Percentiles rank a stretch among this genome's conserved stretches.
These are phyloP conservation scores for Ambrosiella xylebori DNA, from an alignment of 2,329 filamentous ascomycete genomes.

Conservation along the genomic window DNA sequence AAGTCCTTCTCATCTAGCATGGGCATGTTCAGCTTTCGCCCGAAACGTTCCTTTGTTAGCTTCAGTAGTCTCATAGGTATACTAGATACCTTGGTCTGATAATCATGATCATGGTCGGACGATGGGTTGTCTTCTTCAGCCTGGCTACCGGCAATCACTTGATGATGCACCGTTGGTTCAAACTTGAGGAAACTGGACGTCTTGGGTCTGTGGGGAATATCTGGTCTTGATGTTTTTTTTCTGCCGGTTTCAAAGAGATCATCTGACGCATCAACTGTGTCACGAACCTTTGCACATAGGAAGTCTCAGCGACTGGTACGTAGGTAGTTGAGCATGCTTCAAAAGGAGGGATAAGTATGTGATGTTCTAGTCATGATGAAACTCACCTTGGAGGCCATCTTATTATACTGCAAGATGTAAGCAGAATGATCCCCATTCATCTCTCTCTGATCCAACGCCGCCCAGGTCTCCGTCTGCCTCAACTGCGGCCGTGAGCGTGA, in stretches of 20 bases:
- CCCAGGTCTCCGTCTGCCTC: slow-evolving; percentile 12
- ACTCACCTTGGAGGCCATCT: slow-evolving; percentile 37
- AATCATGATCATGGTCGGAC: not conserved
- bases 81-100: not conserved
- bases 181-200: not conserved
- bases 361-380: not conserved
- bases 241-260: not conserved
- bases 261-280: not conserved
- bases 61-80: not conserved
- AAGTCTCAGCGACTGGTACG: not conserved
- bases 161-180: not conserved
- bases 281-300: not conserved
- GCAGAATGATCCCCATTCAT: slow-evolving; percentile 29
- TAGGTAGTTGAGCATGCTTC: not conserved
- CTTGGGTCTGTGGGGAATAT: not conserved
- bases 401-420: slow-evolving; percentile 43
- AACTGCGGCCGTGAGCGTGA: slow-evolving; percentile 10
- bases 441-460: slow-evolving; percentile 19
- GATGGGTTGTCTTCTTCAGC: not conserved
- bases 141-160: not conserved
- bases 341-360: not conserved
- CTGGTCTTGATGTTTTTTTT: not conserved
- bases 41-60: not conserved
- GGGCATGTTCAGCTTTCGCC: slow-evolving; percentile 29
- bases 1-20: slow-evolving; percentile 23